Evolutionary conservation across 2,329 filamentous ascomycete species (phyloP).

Genomic region (Rutstroemia sp.): DNA sequence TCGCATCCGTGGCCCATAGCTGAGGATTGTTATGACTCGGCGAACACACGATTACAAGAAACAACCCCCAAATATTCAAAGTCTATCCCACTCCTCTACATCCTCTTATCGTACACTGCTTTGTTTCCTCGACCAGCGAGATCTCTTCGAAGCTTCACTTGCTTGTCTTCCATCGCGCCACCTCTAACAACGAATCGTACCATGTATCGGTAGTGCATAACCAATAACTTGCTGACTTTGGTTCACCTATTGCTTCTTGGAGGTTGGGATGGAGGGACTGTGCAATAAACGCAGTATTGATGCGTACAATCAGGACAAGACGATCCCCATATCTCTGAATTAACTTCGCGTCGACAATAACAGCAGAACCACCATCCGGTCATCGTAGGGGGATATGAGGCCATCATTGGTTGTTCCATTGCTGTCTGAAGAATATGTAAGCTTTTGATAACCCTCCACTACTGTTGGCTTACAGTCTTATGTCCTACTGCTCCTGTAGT

Average conservation of each 20-base stretch:
- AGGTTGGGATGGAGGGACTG: neutral
- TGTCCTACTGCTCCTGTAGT: neutral
- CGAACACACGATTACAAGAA: too few species aligned
- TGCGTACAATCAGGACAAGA: constrained; percentile 18
- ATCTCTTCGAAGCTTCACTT: too few species aligned
- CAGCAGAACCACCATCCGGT: constrained; percentile 17
- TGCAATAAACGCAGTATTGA: neutral
- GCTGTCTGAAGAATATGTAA: neutral
- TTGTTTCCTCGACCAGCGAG: neutral
- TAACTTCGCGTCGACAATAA: constrained; percentile 8
- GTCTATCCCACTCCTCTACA: too few species aligned
- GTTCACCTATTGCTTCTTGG: neutral
- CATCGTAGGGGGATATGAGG: neutral
- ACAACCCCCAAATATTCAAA: too few species aligned
- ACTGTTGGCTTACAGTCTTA: neutral
- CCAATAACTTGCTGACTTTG: neutral
- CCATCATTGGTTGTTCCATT: neutral
- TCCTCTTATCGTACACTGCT: neutral
- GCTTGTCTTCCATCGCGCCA: too few species aligned
- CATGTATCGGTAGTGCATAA: neutral
- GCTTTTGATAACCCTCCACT: neutral
- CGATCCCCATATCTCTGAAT: neutral
- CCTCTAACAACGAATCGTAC: neutral
- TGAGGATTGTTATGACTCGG: too few species aligned
- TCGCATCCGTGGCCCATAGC: too few species aligned